Conservation (phyloP, 192 early-diverging fungal species). For the Funneliformis geosporum region DNA sequence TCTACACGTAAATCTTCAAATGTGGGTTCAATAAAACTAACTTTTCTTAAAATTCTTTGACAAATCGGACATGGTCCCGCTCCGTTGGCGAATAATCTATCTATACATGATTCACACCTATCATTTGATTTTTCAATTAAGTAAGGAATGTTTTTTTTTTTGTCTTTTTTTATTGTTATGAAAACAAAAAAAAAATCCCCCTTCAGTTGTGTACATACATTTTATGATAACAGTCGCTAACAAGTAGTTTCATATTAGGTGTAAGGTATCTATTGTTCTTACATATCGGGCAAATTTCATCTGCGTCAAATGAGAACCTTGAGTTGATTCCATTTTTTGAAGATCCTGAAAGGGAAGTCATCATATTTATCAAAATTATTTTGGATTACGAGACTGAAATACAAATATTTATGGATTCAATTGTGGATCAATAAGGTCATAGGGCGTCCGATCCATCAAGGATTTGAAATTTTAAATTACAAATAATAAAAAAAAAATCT, state of each 20-base stretch:
- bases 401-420: no score
- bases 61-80: slow-evolving; percentile 87
- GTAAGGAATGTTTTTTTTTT: background rate
- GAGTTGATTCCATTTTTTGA: slow-evolving; percentile 24
- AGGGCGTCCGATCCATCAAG: no score
- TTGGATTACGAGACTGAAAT: no score
- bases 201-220: slow-evolving; percentile 57
- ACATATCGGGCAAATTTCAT: slow-evolving; percentile 75
- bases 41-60: slow-evolving; percentile 75
- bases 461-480: no score
- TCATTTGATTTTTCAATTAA: background rate
- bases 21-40: slow-evolving; percentile 81
- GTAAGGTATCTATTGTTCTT: slow-evolving; percentile 84
- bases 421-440: no score
- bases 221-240: slow-evolving; percentile 93
- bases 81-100: slow-evolving; percentile 78
- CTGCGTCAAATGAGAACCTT: slow-evolving; percentile 21
- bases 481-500: no score
- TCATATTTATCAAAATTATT: background rate
- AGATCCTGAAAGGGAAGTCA: slow-evolving; percentile 21
- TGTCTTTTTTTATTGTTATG: background rate
- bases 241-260: slow-evolving; percentile 83
- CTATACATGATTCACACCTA: slow-evolving; percentile 92
- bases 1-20: slow-evolving; percentile 96
- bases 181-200: background rate